phyloP scores from a whole-genome alignment of 2,329 filamentous ascomycete species.

The Botrytis fabae region DNA sequence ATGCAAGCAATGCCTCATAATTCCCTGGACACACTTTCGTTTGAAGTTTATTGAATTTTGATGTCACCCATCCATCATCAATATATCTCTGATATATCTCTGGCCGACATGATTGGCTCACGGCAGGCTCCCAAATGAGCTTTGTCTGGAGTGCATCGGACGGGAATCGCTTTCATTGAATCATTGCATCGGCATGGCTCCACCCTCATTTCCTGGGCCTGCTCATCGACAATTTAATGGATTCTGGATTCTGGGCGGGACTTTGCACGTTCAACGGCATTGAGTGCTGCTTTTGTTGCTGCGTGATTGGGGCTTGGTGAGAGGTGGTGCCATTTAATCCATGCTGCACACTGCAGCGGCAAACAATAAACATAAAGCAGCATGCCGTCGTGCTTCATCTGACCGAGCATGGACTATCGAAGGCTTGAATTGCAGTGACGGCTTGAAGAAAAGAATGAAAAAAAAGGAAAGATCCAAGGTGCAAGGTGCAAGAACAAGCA shows the following conservation, averaged over 20 bases:
- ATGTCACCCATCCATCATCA: constrained; percentile 6
- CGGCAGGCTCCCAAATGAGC: too few relatives aligned
- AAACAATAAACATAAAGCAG: background rate
- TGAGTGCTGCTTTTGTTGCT: background rate
- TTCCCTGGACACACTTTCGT: background rate
- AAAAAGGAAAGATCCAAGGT: background rate
- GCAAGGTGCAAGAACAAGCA: background rate
- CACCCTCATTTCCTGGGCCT: constrained; percentile 3
- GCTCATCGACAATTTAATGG: background rate
- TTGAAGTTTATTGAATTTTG: constrained; percentile 9
- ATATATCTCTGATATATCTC: background rate
- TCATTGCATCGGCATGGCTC: background rate
- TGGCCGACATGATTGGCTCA: background rate
- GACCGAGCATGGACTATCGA: background rate
- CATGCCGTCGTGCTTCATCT: background rate
- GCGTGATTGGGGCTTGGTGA: background rate
- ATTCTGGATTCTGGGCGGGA: constrained; percentile 3
- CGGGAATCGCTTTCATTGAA: background rate
- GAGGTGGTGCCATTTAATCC: background rate
- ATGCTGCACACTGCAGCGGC: fast-evolving
- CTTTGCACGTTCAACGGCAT: background rate
- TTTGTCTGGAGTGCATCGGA: background rate
- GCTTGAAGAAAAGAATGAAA: background rate
- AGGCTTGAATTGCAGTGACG: background rate
- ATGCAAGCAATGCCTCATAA: background rate